Evolutionary conservation across 1,284 basidiomycete genomes (phyloP), one percentile per base, ranked within the genome.

Genomic region (Cryptococcus sp.): DNA sequence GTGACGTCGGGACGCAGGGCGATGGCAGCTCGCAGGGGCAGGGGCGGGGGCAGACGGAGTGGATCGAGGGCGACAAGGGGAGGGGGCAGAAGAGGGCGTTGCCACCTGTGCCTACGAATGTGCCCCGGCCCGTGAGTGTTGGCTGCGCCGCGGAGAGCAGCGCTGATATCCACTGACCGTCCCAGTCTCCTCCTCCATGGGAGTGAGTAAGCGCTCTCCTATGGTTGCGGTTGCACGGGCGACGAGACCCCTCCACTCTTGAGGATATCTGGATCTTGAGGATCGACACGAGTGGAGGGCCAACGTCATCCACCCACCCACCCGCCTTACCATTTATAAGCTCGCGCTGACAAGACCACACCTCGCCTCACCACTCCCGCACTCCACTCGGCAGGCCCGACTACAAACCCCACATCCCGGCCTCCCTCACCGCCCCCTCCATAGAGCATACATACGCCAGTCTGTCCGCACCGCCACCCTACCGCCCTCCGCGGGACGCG

Each of bases 371-470:
- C 23, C 21, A 33, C 18, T 48, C 4, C 36, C n/a, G 9, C 20
- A 15, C 38, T n/a, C 35, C 21, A 7, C n/a, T n/a, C n/a, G n/a
- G n/a, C 53, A 71, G 70, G 58, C 70, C 70, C 23, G 70, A 71
- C 50, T 67, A 66, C 50, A 71, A 71, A 57, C 52, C 70, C 12
- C 67, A 68, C 18, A 71, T 71, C 49, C 70, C 70, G 2, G 12
- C 57, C 4, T 44, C 57, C 8, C 59, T 71, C 39, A 67, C 62
- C 16, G 61, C 66, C 3, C 53, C 67, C 12, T 70, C 68, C 23
- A 62, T 62, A 9, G 51, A 62, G 47, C 47, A 69, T 54, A 67
- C 70, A 18, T 71, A 71, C 52, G 65, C 70, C 4, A 62, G 60
- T 42, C 59, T 71, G 12, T 63, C 64, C 12, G 67, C 64, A 1